Conservation (phyloP, 169 alveolate species). For the Eimeria necatrix region DNA sequence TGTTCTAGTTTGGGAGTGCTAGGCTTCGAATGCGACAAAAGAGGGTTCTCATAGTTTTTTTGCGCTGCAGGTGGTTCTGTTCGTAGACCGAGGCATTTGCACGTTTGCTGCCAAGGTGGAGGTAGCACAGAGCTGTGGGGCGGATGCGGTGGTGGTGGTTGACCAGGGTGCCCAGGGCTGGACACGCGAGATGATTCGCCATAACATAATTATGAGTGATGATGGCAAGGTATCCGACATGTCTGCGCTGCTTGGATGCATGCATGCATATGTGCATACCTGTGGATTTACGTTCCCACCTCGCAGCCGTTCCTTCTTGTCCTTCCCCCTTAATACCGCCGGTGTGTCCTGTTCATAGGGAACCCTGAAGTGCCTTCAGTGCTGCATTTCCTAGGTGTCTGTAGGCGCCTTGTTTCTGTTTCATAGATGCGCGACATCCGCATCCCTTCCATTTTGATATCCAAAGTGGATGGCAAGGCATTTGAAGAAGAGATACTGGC, state of each 20-base stretch:
- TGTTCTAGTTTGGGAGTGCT: too few relatives aligned
- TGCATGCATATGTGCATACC: neutral
- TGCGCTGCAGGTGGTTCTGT: slow-evolving; percentile 69
- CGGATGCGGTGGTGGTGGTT: slow-evolving; percentile 79
- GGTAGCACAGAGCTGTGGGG: slow-evolving; percentile 78
- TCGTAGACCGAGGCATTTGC: slow-evolving; percentile 78
- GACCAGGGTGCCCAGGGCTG: slow-evolving; percentile 78
- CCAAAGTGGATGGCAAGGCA: slow-evolving; percentile 68
- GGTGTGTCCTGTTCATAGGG: neutral
- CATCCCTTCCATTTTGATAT: slow-evolving; percentile 72
- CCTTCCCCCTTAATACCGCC: too few relatives aligned
- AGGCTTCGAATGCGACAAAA: too few relatives aligned
- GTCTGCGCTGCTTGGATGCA: neutral
- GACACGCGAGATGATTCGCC: slow-evolving; percentile 78
- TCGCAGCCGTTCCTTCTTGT: too few relatives aligned
- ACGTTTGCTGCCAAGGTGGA: slow-evolving; percentile 76
- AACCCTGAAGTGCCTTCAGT: too few relatives aligned
- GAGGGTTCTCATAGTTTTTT: neutral
- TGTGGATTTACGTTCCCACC: neutral
- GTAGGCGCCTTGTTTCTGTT: neutral
- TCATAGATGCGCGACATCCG: slow-evolving; percentile 54
- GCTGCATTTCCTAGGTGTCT: neutral
- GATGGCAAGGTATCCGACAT: slow-evolving; percentile 67
- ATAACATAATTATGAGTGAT: slow-evolving; percentile 77
- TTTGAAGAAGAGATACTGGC: slow-evolving; percentile 12